Conservation (phyloP, 345 rosid species). For the Carallia brachiata region DNA sequence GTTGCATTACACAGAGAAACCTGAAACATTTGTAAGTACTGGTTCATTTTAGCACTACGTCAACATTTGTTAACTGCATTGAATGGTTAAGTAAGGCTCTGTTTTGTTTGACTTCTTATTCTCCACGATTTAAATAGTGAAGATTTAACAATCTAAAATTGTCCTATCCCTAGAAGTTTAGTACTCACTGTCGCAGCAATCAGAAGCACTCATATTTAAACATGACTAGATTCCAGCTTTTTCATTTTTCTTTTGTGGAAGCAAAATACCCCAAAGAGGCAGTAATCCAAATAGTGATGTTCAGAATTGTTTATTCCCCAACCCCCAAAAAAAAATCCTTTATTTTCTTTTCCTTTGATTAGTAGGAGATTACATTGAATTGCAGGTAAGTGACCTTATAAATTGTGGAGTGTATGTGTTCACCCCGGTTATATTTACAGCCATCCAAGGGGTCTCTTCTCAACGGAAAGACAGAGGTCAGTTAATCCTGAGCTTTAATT, state of each 20-base stretch:
- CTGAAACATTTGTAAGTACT: constrained; percentile 74
- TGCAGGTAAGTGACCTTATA: constrained; percentile 33
- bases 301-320: too few species aligned
- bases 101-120: too few species aligned
- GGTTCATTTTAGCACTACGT: constrained; percentile 4
- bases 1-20: constrained; percentile 87
- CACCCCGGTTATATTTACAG: constrained; percentile 28
- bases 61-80: constrained; percentile 4
- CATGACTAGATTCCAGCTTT: too few species aligned
- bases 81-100: neutral
- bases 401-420: constrained; percentile 36
- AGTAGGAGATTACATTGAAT: neutral
- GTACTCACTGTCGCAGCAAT: too few species aligned
- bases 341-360: neutral
- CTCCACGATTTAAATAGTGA: too few species aligned
- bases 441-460: constrained; percentile 30
- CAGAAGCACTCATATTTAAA: too few species aligned
- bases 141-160: too few species aligned
- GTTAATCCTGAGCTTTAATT: constrained; percentile 5
- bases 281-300: too few species aligned
- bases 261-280: too few species aligned
- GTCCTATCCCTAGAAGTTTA: too few species aligned
- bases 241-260: too few species aligned
- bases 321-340: too few species aligned
- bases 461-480: constrained; percentile 32